These are phyloP conservation scores for Mucor lusitanicus DNA, from an alignment of 371 early-diverging fungal genomes.

Conservation along the genomic window DNA sequence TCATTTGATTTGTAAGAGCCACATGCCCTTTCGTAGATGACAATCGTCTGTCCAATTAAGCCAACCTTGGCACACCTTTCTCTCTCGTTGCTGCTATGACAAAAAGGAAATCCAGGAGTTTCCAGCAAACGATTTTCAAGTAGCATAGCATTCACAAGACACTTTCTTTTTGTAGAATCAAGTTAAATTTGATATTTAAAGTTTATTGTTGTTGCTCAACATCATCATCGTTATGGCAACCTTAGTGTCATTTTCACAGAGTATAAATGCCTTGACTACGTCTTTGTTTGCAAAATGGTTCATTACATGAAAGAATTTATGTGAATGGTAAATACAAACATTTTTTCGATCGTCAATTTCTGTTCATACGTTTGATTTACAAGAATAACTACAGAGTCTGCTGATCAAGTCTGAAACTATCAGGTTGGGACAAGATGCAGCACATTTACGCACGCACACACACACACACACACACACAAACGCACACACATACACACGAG, in stretches of 20 bases:
- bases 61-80: too few species aligned
- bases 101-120: slow-evolving; percentile 8
- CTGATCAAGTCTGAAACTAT: slow-evolving; percentile 16
- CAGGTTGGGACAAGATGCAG: slow-evolving; percentile 8
- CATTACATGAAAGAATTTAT: not conserved
- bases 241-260: not conserved
- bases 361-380: slow-evolving; percentile 5
- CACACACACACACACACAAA: not conserved
- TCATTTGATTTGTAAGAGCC: too few species aligned
- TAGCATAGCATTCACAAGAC: slow-evolving; percentile 7
- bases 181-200: slow-evolving; percentile 15
- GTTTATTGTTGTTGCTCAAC: slow-evolving; percentile 7
- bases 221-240: not conserved
- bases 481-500: not conserved
- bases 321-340: not conserved
- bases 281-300: not conserved
- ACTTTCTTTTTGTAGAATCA: slow-evolving; percentile 13
- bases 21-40: too few species aligned
- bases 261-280: not conserved
- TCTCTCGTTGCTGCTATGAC: not conserved
- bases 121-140: not conserved
- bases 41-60: too few species aligned
- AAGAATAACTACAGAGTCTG: slow-evolving; percentile 3
- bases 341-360: slow-evolving; percentile 1
- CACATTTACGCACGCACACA: slow-evolving; percentile 2